Conservation (phyloP, 805 yeast species). For the Starmera dryadoides region DNA sequence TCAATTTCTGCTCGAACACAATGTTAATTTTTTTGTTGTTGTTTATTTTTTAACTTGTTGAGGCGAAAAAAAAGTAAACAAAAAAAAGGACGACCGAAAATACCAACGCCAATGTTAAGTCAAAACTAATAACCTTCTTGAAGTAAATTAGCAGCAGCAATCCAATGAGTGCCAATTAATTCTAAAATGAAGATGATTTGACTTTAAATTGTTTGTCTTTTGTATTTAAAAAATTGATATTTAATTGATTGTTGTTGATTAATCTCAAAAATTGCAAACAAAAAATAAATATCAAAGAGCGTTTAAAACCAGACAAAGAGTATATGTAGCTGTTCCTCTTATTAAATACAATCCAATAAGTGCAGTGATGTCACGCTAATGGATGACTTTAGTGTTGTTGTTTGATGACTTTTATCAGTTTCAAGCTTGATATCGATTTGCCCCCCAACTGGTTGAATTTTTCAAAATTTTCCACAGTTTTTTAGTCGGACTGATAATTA, state of each 20-base stretch:
- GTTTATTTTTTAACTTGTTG: too few relatives aligned
- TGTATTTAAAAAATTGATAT: too few relatives aligned
- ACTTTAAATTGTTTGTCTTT: background rate
- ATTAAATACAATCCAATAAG: too few relatives aligned
- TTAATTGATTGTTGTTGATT: too few relatives aligned
- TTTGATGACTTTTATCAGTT: slow-evolving; percentile 3
- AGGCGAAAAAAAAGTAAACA: too few relatives aligned
- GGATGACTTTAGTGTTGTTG: slow-evolving; percentile 1
- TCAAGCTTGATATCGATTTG: slow-evolving; percentile 7
- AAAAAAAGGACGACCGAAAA: too few relatives aligned
- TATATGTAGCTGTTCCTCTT: background rate
- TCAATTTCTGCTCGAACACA: too few relatives aligned
- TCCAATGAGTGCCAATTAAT: background rate
- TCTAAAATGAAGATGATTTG: background rate
- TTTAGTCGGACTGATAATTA: slow-evolving; percentile 4
- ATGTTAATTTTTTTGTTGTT: too few relatives aligned
- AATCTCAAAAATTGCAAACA: background rate
- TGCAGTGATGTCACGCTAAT: too few relatives aligned
- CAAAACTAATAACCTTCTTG: too few relatives aligned
- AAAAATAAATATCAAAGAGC: too few relatives aligned
- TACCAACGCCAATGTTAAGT: too few relatives aligned
- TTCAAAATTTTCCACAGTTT: slow-evolving; percentile 6
- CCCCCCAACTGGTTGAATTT: slow-evolving; percentile 10
- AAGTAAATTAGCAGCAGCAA: slow-evolving; percentile 1
- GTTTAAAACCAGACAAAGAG: background rate